Conservation (phyloP, 148 eudicot species). For the Beta vulgaris region DNA sequence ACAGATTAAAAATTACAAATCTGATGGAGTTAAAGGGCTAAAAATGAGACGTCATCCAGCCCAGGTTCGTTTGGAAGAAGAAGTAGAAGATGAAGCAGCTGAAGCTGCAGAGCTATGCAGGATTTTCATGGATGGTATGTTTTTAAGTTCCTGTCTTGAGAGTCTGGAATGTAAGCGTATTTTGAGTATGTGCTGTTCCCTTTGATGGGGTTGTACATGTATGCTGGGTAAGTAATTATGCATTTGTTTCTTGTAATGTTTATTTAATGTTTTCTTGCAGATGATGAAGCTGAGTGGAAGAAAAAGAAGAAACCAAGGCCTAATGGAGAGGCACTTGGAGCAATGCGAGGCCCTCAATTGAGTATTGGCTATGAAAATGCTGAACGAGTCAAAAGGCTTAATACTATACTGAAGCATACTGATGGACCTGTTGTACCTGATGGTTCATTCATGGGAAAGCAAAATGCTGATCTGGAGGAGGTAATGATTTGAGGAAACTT, state of each 20-base stretch:
- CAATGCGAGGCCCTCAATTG: constrained; percentile 28
- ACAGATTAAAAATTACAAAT: constrained; percentile 53
- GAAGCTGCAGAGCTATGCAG: constrained; percentile 93
- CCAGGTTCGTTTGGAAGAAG: constrained; percentile 74
- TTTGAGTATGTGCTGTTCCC: background rate
- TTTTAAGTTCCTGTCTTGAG: constrained; percentile 2
- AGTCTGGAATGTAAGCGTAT: background rate
- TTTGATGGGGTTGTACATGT: background rate
- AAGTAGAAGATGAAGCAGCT: constrained; percentile 87
- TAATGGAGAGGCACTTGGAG: constrained; percentile 35
- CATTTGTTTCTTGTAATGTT: background rate
- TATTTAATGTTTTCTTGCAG: constrained; percentile 35
- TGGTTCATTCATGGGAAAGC: constrained; percentile 35
- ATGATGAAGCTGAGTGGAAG: constrained; percentile 70
- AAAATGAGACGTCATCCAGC: constrained; percentile 88
- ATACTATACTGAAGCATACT: constrained; percentile 34
- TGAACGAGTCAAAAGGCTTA: constrained; percentile 49
- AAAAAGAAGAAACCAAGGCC: constrained; percentile 68
- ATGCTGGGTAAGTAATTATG: background rate
- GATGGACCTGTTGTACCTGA: constrained; percentile 35
- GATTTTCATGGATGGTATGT: constrained; percentile 83
- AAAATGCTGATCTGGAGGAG: constrained; percentile 46
- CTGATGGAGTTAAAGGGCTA: constrained; percentile 83
- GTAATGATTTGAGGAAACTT: constrained; percentile 19
- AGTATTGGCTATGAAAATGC: constrained; percentile 34